Evolutionary conservation across 805 yeast species (phyloP).

Genomic region (Lipomyces sp.): DNA sequence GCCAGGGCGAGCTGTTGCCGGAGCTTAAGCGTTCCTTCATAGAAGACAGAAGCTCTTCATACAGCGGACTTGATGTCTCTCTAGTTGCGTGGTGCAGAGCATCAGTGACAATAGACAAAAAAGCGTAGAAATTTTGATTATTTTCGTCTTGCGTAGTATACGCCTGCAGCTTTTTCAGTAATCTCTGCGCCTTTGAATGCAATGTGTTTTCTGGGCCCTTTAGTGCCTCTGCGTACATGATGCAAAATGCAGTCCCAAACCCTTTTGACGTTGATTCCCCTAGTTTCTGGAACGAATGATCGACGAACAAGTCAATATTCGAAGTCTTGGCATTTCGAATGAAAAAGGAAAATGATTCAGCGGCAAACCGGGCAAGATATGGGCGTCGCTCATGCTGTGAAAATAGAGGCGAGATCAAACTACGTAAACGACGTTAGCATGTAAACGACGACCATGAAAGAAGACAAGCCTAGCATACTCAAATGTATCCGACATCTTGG

Average conservation of each 20-base stretch:
- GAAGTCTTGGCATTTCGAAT: constrained; percentile 61
- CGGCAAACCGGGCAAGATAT: constrained; percentile 74
- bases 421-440: too few species aligned
- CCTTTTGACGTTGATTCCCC: constrained; percentile 42
- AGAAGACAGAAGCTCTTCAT: constrained; percentile 25
- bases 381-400: constrained; percentile 52
- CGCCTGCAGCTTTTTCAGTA: constrained; percentile 15
- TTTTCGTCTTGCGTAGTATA: constrained; percentile 13
- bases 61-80: constrained; percentile 35
- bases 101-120: constrained; percentile 31
- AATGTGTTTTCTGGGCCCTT: constrained; percentile 66
- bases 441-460: too few species aligned
- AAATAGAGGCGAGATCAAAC: constrained; percentile 38
- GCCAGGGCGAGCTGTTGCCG: background rate
- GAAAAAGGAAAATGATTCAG: constrained; percentile 85
- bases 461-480: too few species aligned
- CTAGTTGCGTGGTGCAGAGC: constrained; percentile 36
- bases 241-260: constrained; percentile 57
- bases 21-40: constrained; percentile 9
- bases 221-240: constrained; percentile 68
- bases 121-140: constrained; percentile 11
- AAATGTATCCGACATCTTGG: constrained; percentile 69
- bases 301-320: constrained; percentile 48
- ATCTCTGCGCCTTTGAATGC: constrained; percentile 61
- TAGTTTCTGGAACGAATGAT: constrained; percentile 38